A percentile compares a stretch with the other conserved stretches of the same genome.
These are phyloP conservation scores for Furcasterigmium furcatum DNA, from an alignment of 2,329 filamentous ascomycete species.

Conservation along the genomic window DNA sequence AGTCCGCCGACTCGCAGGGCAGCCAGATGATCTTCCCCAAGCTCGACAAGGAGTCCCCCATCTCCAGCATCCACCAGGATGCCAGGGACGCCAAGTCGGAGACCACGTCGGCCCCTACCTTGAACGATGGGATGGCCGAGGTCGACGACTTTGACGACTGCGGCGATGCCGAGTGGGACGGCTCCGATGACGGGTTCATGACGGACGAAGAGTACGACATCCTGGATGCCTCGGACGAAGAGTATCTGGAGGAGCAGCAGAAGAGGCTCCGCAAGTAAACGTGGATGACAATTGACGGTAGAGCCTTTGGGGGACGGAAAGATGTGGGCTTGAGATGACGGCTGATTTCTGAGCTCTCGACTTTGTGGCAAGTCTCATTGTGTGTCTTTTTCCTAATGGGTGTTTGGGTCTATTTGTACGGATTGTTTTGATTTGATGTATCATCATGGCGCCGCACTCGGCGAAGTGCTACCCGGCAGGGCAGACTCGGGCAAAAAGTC, in stretches of 20 bases:
- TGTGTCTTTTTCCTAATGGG: conserved; percentile 6
- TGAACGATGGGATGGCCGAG: conserved; percentile 32
- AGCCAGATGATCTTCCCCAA: conserved; percentile 96
- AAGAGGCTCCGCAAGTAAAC: conserved; percentile 33
- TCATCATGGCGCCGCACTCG: neutral
- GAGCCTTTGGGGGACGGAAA: neutral
- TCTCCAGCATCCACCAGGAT: conserved; percentile 71
- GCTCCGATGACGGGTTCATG: conserved; percentile 74
- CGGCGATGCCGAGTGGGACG: conserved; percentile 59
- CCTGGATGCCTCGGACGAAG: conserved; percentile 90
- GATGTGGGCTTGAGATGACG: neutral
- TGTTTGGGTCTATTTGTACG: conserved; percentile 4
- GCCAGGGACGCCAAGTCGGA: conserved; percentile 40
- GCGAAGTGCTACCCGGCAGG: neutral
- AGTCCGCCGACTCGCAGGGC: conserved; percentile 7
- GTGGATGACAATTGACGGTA: neutral
- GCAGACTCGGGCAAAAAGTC: neutral
- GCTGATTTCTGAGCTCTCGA: neutral
- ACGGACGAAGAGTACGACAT: conserved; percentile 99
- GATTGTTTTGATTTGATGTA: neutral
- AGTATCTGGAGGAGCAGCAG: conserved; percentile 60
- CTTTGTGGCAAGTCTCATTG: neutral
- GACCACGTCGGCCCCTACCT: conserved; percentile 52
- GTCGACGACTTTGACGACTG: conserved; percentile 51
- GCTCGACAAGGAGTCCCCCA: conserved; percentile 89